Evolutionary conservation across 2,329 filamentous ascomycete species (phyloP), one percentile per base, ranked within the genome.

Genomic region (Diplodia corticola): DNA sequence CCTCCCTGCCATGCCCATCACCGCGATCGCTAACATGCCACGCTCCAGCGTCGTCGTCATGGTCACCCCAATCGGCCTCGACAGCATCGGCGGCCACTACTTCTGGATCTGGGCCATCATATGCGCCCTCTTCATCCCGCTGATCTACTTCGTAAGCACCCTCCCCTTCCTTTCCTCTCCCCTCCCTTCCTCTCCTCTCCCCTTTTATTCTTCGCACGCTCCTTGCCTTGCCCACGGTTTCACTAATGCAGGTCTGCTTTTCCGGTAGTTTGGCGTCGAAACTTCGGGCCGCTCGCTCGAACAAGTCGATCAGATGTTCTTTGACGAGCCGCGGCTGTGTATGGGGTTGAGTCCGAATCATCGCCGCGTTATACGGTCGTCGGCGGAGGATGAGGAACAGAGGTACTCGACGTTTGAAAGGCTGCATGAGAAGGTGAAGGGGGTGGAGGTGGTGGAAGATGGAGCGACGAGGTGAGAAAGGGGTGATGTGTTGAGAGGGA

Each of bases 341-440:
- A 76, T 77, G 74, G 75, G 75, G 0, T 60, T 77, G 54, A 73
- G 76, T 50, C 69, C 70, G 65, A 72, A 74, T 35, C 71, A 73
- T 13, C 66, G 68, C n/a, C 64, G 35, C 4, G 72, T 74, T 2
- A 65, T 73, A 2, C 63, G 69, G 12, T 65, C 51, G 44, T 71
- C 65, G 22, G 69, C 68, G 60, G 68, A 54, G 10, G 72, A 73
- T 63, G 72, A 72, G 51, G 72, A 73, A 53, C 35, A 70, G 33
- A 67, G 70, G 40, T 70, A 69, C 24, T 71, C 68, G 44, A 48
- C 69, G n/a, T 70, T 72, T 64, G 70, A 35, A 5, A 49, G 65
- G 9, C 17, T 37, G 26, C 55, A 60, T 22, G 55, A 60, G 26
- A 60, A 60, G 40, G 33, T 9, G 24, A 48, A 33, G 35, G 22